Evolutionary conservation across 441 rosid genomes (phyloP), one percentile per base, ranked within the genome.

Genomic region (Jatropha podagrica): DNA sequence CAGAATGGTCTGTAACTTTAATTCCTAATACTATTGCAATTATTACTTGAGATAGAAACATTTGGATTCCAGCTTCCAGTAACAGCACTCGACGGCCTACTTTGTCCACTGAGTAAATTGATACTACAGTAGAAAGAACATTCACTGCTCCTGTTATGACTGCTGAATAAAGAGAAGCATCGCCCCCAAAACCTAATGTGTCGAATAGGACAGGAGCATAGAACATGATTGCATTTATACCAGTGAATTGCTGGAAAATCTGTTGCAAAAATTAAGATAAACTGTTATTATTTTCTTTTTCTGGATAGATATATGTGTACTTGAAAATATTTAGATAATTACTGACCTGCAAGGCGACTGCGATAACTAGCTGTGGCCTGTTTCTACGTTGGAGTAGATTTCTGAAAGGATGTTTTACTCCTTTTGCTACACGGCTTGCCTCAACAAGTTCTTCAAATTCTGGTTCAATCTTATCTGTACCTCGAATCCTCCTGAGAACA

Each of bases 141-240:
- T 95, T 95, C 48, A 95, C 99, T 2, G 96, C 97, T 1, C 99
- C 99, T 0, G 92, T 95, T 37, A 95, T 86, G 52, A 93, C 98
- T 18, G 97, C 89, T 0, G 99, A 95, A 87, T 91, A 92, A 60
- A 95, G 96, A 18, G 99, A 32, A 42, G 98, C 96, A 58, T 88
- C 92, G 32, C 0, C 77, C 2, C 92, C 93, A 54, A 93, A 93
- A 6, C 99, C 99, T 59, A 95, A 72, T 0, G 99, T 92, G 68
- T 82, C 4, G 75, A 95, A 95, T 1, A 95, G 83, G 12, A 95
- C 99, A 0, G 98, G 98, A 1, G 97, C 98, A 42, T 93, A 95
- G 80, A 95, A 91, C 99, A 95, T 89, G 61, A 95, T 95, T n/a
- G 97, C 99, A 75, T 95, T 95, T 83, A 95, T 95, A 40, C 99